These are phyloP conservation scores for Tothia fuscella DNA, from an alignment of 2,329 filamentous ascomycete genomes.

Conservation along the genomic window DNA sequence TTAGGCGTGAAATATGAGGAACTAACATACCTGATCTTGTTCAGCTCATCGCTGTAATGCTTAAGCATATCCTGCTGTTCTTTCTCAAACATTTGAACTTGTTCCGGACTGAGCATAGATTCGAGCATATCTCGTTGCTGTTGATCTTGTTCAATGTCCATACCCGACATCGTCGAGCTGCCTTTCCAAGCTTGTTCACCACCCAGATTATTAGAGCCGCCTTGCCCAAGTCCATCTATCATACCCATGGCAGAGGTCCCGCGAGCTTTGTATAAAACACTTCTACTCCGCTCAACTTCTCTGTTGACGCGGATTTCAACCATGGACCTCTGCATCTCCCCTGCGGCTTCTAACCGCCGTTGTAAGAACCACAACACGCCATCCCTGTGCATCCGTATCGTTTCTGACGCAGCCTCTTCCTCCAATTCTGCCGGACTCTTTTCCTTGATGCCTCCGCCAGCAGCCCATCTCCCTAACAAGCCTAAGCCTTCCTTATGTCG, in stretches of 20 bases:
- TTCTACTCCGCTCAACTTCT: conserved; percentile 82
- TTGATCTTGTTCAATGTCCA: conserved; percentile 15
- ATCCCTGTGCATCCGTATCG: conserved; percentile 60
- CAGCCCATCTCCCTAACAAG: conserved; percentile 57
- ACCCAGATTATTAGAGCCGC: conserved; percentile 3
- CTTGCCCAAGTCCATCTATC: conserved; percentile 9
- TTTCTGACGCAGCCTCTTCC: conserved; percentile 59
- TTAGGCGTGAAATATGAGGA: no score
- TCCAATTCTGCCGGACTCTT: conserved; percentile 55
- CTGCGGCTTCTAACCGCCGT: conserved; percentile 62
- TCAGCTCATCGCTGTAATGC: conserved; percentile 86
- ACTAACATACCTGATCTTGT: conserved; percentile 72
- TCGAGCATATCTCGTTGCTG: background rate
- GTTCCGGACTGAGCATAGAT: conserved; percentile 60
- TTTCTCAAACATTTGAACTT: conserved; percentile 84
- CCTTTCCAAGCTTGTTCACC: background rate
- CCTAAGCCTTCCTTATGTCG: conserved; percentile 51
- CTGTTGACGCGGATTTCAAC: conserved; percentile 80
- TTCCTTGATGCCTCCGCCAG: conserved; percentile 35
- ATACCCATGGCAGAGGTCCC: conserved; percentile 10
- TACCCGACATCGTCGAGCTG: conserved; percentile 15
- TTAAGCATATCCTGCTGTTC: conserved; percentile 88
- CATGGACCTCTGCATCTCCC: conserved; percentile 73
- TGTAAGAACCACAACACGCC: conserved; percentile 74
- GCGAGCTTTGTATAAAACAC: conserved; percentile 59